Conservation (phyloP, 225 moss, liverwort and hornwort species). For the Antitrichia curtipendula region DNA sequence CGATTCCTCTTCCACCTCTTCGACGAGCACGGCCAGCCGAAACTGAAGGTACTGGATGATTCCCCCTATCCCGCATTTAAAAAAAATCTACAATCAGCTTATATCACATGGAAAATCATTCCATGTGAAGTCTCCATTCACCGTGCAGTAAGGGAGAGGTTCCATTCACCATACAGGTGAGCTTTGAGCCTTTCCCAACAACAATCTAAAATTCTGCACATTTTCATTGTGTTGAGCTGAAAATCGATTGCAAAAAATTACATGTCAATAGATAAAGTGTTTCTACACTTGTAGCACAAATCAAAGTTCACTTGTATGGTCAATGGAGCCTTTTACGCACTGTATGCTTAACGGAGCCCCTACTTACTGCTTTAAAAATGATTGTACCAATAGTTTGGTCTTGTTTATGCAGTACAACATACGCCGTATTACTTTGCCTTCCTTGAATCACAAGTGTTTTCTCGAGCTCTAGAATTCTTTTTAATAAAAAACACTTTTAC, state of each 20-base stretch:
- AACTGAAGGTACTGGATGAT: background rate
- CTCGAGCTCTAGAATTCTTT: background rate
- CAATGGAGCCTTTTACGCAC: background rate
- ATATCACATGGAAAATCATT: background rate
- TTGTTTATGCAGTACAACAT: background rate
- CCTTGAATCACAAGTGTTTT: background rate
- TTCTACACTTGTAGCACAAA: background rate
- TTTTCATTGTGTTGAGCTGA: background rate
- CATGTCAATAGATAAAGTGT: no score
- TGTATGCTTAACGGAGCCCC: background rate
- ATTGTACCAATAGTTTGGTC: background rate
- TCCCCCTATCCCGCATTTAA: background rate
- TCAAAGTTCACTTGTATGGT: background rate
- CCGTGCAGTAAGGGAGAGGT: background rate
- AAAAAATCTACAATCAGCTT: background rate
- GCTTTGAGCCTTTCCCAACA: background rate
- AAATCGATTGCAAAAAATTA: background rate
- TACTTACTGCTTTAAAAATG: background rate
- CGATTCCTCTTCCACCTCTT: slow-evolving; percentile 15
- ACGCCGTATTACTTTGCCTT: background rate
- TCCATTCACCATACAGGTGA: background rate
- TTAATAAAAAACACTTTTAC: background rate
- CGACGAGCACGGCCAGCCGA: slow-evolving; percentile 3
- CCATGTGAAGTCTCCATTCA: background rate
- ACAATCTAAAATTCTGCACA: background rate